These are phyloP conservation scores for Rhododendron williamsianum DNA, from an alignment of 148 eudicot species.

Conservation along the genomic window DNA sequence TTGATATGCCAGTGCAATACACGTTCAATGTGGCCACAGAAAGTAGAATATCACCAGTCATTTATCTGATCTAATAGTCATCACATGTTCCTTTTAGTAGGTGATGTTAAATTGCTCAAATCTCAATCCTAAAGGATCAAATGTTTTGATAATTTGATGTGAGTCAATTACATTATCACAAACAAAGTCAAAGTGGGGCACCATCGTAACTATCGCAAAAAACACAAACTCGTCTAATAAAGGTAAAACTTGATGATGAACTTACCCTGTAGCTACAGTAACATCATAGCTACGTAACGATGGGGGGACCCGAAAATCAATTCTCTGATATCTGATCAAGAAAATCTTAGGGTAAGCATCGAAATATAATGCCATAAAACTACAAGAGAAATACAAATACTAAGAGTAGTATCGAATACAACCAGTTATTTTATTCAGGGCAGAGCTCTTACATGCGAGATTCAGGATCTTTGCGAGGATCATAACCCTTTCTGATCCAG, in stretches of 20 bases:
- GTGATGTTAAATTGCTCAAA: neutral
- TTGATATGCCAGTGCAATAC: neutral
- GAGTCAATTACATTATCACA: neutral
- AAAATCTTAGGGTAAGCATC: slow-evolving; percentile 9
- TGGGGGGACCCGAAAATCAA: slow-evolving; percentile 81
- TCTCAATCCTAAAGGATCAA: neutral
- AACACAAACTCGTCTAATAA: neutral
- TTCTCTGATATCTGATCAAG: slow-evolving; percentile 70
- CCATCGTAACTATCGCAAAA: neutral
- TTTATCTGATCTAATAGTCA: neutral
- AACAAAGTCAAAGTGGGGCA: neutral
- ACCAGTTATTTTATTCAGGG: neutral
- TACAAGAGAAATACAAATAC: neutral
- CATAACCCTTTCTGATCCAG: slow-evolving; percentile 94
- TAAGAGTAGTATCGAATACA: neutral
- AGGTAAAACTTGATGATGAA: neutral
- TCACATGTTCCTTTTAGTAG: neutral
- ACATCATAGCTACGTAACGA: slow-evolving; percentile 58
- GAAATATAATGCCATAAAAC: neutral
- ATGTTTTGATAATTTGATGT: neutral
- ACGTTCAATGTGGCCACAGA: neutral
- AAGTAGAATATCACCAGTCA: neutral
- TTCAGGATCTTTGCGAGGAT: slow-evolving; percentile 97
- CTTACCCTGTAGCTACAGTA: slow-evolving; percentile 46
- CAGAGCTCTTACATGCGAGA: slow-evolving; percentile 66